Evolutionary conservation across 2,329 filamentous ascomycete genomes (phyloP).

Genomic region (Arthrinium puccinioides): DNA sequence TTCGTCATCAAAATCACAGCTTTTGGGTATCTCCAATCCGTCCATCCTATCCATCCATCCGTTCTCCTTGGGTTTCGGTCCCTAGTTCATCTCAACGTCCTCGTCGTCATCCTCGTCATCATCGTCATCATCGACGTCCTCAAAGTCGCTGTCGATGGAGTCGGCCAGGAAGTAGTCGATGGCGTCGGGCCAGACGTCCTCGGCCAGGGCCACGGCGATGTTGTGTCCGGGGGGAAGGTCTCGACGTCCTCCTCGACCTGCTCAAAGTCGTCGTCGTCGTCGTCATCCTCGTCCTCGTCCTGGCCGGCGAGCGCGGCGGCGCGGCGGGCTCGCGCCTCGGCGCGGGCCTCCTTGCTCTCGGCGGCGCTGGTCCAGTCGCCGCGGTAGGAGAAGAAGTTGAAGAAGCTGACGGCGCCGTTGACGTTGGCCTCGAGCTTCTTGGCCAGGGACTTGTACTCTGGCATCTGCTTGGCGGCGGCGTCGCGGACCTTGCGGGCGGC

Average conservation of each 20-base stretch:
- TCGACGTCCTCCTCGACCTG: constrained; percentile 23
- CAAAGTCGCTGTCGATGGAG: constrained; percentile 17
- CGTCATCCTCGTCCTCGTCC: constrained; percentile 28
- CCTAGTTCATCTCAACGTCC: no score
- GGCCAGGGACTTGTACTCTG: constrained; percentile 17
- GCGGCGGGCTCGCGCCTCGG: constrained; percentile 36
- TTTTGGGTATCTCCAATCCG: no score
- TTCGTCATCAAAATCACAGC: no score
- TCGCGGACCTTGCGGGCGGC: constrained; percentile 18
- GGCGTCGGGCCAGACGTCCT: constrained; percentile 19
- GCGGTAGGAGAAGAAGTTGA: constrained; percentile 63
- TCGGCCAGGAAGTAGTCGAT: constrained; percentile 21
- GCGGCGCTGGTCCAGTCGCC: constrained; percentile 53
- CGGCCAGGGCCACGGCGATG: constrained; percentile 18
- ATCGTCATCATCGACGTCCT: constrained; percentile 17
- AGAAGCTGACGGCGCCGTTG: constrained; percentile 49
- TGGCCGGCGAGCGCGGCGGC: constrained; percentile 18
- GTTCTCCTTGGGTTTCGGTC: no score
- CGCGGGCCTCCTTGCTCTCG: constrained; percentile 48
- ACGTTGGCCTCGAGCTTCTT: constrained; percentile 14
- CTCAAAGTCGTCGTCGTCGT: constrained; percentile 23
- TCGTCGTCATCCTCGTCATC: constrained; percentile 21
- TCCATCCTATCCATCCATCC: no score
- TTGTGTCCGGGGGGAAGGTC: constrained; percentile 21
- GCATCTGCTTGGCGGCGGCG: constrained; percentile 16